These are phyloP conservation scores for Rhynchospora tenuis DNA, from an alignment of 176 grass and related monocot genomes.

Conservation along the genomic window DNA sequence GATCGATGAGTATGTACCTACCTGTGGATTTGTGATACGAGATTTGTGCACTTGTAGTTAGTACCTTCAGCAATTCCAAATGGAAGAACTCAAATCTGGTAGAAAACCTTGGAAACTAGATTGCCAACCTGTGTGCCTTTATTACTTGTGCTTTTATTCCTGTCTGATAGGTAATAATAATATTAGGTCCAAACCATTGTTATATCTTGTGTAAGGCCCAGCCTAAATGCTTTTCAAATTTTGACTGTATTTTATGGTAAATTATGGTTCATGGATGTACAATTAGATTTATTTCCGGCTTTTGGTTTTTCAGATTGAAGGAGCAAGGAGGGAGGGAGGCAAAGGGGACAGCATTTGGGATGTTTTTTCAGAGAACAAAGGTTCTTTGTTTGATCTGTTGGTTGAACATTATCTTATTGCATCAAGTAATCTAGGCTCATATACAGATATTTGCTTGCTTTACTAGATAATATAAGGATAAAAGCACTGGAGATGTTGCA, in stretches of 20 bases:
- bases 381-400: slow-evolving; percentile 24
- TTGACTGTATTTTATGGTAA: slow-evolving; percentile 1
- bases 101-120: background rate
- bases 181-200: background rate
- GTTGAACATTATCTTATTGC: background rate
- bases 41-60: background rate
- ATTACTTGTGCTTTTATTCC: background rate
- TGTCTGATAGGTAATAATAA: too few relatives aligned
- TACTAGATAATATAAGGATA: slow-evolving; percentile 62
- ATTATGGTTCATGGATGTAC: background rate
- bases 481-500: slow-evolving; percentile 72
- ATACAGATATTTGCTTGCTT: slow-evolving; percentile 11
- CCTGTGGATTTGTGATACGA: background rate
- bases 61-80: background rate
- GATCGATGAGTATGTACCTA: background rate
- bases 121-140: background rate
- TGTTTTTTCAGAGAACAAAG: slow-evolving; percentile 78
- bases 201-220: too few relatives aligned
- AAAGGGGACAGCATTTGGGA: slow-evolving; percentile 96
- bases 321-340: slow-evolving; percentile 71
- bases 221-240: background rate
- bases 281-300: background rate
- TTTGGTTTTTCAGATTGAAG: slow-evolving; percentile 71
- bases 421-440: background rate
- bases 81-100: background rate